Evolutionary conservation across 768 basidiomycete species (phyloP).

Genomic region (Lentinula sp.): DNA sequence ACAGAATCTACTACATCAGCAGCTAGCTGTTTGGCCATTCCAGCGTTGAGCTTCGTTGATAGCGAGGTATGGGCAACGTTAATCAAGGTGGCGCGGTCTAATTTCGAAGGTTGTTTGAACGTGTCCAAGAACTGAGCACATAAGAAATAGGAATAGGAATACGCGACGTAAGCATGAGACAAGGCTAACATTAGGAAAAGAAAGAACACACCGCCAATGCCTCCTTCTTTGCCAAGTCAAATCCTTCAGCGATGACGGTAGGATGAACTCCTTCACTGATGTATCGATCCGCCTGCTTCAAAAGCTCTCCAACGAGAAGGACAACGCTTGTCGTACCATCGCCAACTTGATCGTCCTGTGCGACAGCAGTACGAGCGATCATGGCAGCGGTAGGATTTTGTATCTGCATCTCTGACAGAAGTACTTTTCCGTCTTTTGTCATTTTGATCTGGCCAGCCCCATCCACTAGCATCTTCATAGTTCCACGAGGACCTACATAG

Average conservation of each 20-base stretch:
- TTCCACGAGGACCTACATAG: conserved; percentile 82
- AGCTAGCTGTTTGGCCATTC: conserved; percentile 81
- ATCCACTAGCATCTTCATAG: conserved; percentile 99
- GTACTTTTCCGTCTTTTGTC: conserved; percentile 99
- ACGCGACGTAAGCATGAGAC: no score
- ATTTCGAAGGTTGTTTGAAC: conserved; percentile 72
- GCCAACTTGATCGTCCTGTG: conserved; percentile 98
- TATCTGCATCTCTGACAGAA: conserved; percentile 99
- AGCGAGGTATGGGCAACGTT: conserved; percentile 94
- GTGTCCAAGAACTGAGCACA: conserved; percentile 77
- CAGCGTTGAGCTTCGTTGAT: conserved; percentile 82
- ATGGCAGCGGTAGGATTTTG: conserved; percentile 98
- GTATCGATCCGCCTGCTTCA: conserved; percentile 97
- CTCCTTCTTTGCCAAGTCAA: conserved; percentile 97
- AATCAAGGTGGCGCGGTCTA: conserved; percentile 89
- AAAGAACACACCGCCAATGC: conserved; percentile 61
- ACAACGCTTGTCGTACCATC: conserved; percentile 99
- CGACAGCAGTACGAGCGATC: conserved; percentile 97
- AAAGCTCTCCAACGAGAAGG: conserved; percentile 87
- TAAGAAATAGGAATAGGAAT: neutral
- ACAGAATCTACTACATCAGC: conserved; percentile 96
- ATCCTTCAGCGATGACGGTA: conserved; percentile 90
- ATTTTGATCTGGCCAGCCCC: conserved; percentile 98
- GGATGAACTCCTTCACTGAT: conserved; percentile 98
- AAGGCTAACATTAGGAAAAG: conserved; percentile 7